These are phyloP conservation scores for Alternaria dauci DNA, from an alignment of 2,329 filamentous ascomycete species.

Conservation along the genomic window DNA sequence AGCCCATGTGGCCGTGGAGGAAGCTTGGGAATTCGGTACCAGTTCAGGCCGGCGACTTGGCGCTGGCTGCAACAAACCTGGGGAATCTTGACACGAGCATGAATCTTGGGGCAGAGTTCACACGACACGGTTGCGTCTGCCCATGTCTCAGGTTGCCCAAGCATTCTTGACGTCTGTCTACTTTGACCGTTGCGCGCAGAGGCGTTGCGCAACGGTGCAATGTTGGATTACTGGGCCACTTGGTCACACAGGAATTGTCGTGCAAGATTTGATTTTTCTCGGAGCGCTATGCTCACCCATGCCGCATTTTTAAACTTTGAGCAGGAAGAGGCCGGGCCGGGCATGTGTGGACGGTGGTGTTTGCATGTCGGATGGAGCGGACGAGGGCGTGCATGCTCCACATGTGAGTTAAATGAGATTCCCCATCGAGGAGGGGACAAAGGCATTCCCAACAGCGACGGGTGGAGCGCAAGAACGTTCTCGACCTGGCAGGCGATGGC, in stretches of 20 bases:
- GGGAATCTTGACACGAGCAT: conserved; percentile 16
- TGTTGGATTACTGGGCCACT: background rate
- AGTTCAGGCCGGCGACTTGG: conserved; percentile 1
- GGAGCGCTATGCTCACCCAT: background rate
- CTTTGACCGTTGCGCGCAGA: background rate
- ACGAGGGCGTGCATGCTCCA: conserved; percentile 1
- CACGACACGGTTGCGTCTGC: conserved; percentile 5
- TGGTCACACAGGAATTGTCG: background rate
- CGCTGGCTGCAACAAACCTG: conserved; percentile 13
- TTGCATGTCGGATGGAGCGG: conserved; percentile 5
- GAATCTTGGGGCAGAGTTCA: conserved; percentile 8
- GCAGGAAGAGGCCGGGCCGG: background rate
- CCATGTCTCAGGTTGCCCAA: conserved; percentile 10
- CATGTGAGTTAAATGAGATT: conserved; percentile 13
- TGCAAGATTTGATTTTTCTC: background rate
- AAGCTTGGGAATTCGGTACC: background rate
- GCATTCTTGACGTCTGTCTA: conserved; percentile 15
- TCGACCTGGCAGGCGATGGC: conserved; percentile 10
- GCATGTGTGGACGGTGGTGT: conserved; percentile 8
- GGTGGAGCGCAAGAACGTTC: conserved; percentile 13
- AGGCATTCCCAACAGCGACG: conserved; percentile 7
- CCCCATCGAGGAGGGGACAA: background rate
- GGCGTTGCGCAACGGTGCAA: background rate
- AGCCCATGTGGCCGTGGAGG: background rate
- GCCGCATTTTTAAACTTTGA: background rate